Evolutionary conservation across 106 monocot genomes (phyloP), one percentile per base, ranked within the genome.

Genomic region (Hemerocallis citrina): DNA sequence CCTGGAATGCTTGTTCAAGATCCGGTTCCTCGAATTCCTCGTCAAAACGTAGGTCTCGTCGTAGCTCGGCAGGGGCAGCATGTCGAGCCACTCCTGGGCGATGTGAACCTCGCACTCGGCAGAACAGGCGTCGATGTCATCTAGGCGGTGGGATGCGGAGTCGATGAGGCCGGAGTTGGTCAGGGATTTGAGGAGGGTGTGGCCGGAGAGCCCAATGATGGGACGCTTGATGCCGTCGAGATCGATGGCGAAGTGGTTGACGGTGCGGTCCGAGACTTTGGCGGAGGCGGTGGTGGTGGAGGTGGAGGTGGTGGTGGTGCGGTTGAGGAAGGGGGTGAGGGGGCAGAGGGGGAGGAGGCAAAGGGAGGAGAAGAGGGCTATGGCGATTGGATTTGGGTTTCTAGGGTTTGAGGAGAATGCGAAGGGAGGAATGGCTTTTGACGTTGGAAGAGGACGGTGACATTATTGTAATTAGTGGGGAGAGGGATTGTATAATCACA

Each of bases 101-200:
- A 94, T 82, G 70, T 81, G 78, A 42, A 94, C 89, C 80, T 94
- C 93, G 75, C 93, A 94, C 69, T 89, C 89, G 24, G 85, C 77
- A 15, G 89, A 89, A 75, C 93, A 94, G 4, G 93, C 89, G 42
- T 94, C 89, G 67, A 94, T 94, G 20, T 94, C 89, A 67, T 94
- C 93, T 12, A 89, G 66, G 34, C 93, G 82, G 72, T 89, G 93
- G 4, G 93, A 94, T 17, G 71, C 93, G 10, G 93, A 89, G 27
- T 94, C 93, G 61, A 94, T 89, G 49, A 94, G 73, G 3, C 71
- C 74, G 19, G 70, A 63, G 70, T 94, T 85, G 15, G 73, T 15
- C 4, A 94, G 77, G 1, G 93, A 79, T 9, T 69, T 68, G 62
- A 94, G 89, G 17, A 94, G 69, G 32, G 89, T 94, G 37, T 89